Base-by-base conservation (phyloP, 202 grass and related monocot genomes). In the Bolboschoenoplectus hybrid region DNA sequence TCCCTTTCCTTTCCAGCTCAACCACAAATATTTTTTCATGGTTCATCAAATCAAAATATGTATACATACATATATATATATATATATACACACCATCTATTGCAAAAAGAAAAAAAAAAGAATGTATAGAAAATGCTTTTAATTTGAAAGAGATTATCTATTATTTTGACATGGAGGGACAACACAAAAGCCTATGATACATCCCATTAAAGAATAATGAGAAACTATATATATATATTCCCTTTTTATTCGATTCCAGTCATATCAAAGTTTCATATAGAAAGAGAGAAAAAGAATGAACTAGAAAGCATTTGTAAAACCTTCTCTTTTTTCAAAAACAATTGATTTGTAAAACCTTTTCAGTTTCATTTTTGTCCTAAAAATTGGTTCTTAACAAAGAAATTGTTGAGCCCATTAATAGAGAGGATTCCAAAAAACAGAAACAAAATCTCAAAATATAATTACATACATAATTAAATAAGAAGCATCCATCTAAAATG, bases 1-100 rank as follows among this genome's bases (percentile, higher is more conserved):
- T 2, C 65, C 63, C 82, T 84, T 84, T 86, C 85, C 85, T 84
- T 84, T 86, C 85, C 85, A 86, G 74, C 46, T 66, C 74, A 86
- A 40, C 47, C 9, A 67, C 26, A 69, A 53, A 26, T 69, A 40
- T 65, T 86, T 61, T 26, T 80, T 55, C 20, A 41, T 60, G 12
- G 39, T 61, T 61, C 53, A 60, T 43, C 2, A 80, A 60, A 80
- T 80, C 53, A 80, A 43, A 80, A 26, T 26, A 26, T 26, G 26
- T 26, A 26, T 26, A 26, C 26, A 26, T 26, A 26, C 26, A 26
- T 26, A 26, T 26, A 26, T 26, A 26, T 26, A 26, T 26, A 26
- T 26, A 26, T 26, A 26, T 26, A 26, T 26, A 26, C 0, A 26
- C 26, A 45, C 40, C 39, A 70, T 35, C 0, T 1, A 58, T 43